These are phyloP conservation scores for Scheffersomyces lignicola DNA, from an alignment of 1,139 yeast genomes.

Conservation along the genomic window DNA sequence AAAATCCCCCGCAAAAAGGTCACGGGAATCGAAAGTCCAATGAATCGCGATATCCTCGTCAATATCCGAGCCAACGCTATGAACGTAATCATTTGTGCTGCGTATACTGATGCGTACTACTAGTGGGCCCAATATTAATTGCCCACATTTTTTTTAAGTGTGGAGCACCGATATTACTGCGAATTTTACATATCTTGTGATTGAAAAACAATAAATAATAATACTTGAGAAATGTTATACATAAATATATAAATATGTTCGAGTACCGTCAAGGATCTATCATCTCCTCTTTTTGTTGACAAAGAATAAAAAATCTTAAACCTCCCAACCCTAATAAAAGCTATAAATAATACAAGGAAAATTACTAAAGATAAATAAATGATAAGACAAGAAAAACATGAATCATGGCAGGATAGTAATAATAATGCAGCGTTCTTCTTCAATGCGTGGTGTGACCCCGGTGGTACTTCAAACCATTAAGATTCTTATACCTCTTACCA, in stretches of 20 bases:
- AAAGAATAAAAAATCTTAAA: not conserved
- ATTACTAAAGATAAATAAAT: constrained; percentile 4
- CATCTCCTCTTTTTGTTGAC: not conserved
- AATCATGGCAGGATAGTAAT: constrained; percentile 5
- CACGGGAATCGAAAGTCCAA: constrained; percentile 12
- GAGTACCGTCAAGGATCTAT: not conserved
- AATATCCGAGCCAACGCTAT: too few relatives aligned
- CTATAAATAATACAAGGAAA: constrained; percentile 4
- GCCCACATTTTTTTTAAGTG: too few relatives aligned
- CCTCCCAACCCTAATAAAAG: constrained; percentile 2
- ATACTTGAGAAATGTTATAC: not conserved
- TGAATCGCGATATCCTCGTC: too few relatives aligned
- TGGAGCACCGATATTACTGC: too few relatives aligned
- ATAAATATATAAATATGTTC: not conserved
- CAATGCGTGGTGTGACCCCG: constrained; percentile 96
- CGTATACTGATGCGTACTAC: too few relatives aligned
- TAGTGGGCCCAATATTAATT: too few relatives aligned
- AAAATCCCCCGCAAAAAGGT: constrained; percentile 18
- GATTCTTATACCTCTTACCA: constrained; percentile 93
- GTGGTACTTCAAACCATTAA: constrained; percentile 95
- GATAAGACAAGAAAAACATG: constrained; percentile 3
- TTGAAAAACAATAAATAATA: not conserved
- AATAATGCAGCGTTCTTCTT: constrained; percentile 9
- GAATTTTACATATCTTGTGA: too few relatives aligned
- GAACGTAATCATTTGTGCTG: too few relatives aligned